Percentiles rank a stretch among this genome's conserved stretches.
These are phyloP conservation scores for Chiua virens DNA, from an alignment of 768 basidiomycete species.

Conservation along the genomic window DNA sequence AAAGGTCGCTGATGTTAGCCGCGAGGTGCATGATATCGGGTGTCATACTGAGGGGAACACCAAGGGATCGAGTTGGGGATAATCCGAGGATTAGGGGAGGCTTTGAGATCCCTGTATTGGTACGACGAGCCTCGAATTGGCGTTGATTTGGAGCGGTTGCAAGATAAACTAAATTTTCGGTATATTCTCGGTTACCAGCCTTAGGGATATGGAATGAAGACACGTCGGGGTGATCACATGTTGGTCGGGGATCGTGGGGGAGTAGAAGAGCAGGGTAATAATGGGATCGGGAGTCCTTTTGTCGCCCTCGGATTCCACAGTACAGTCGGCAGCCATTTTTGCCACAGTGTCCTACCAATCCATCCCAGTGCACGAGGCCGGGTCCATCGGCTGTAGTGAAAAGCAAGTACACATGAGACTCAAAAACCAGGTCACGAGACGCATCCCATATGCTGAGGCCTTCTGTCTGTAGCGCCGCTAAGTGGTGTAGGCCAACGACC, in stretches of 20 bases:
- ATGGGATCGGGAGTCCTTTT: not conserved
- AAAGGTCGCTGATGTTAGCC: not conserved
- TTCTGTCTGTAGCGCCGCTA: not conserved
- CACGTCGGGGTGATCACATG: not conserved
- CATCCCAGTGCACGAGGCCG: not conserved
- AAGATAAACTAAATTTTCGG: not conserved
- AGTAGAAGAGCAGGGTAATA: not conserved
- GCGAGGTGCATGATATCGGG: constrained; percentile 6
- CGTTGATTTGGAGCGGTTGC: not conserved
- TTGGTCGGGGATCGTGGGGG: too few species aligned
- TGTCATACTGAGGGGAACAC: constrained; percentile 1
- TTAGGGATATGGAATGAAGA: not conserved
- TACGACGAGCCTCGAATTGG: not conserved
- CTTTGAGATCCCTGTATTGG: not conserved
- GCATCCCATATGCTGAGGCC: not conserved
- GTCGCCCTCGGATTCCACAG: not conserved
- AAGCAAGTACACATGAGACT: not conserved
- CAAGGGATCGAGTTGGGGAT: not conserved
- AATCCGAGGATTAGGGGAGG: not conserved
- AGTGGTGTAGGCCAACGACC: not conserved
- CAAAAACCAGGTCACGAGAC: not conserved
- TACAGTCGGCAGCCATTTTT: not conserved
- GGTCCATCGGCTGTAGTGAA: constrained; percentile 1
- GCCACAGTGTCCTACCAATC: constrained; percentile 1
- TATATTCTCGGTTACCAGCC: not conserved